Evolutionary conservation across 2,329 filamentous ascomycete species (phyloP), one percentile per base, ranked within the genome.

Genomic region (Cladorrhinum sp.): DNA sequence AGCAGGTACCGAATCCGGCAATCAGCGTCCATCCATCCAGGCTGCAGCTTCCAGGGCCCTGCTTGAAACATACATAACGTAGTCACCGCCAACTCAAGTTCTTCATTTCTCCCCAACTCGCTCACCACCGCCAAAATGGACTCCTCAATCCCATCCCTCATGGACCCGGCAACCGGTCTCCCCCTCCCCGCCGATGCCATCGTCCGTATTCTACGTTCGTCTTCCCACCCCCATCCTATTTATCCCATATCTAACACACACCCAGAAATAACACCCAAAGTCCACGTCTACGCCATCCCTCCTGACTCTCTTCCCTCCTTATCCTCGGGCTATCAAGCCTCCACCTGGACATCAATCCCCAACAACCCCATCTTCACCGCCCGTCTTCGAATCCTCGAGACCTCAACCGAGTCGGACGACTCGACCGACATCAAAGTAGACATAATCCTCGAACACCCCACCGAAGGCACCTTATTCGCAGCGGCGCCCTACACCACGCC

Each of bases 231-330:
- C 39, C 28, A 9, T 23, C 8, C 57, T 14, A 10, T 39, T 46
- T 18, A 3, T 12, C 48, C 24, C 21, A 46, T 28, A 5, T 28
- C 9, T 28, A 4, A 28, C 20, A 18, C 39, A 33, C 12, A 21
- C 16, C 8, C 96, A 73, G 93, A 91, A 82, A 79, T 92, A 73
- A 85, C 87, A 65, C 79, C 82, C 69, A 80, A 82, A 66, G 88
- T 95, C 65, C 91, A 96, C 79, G 84, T 96, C 79, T 96, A 96
- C 82, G 86, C 89, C 71, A 92, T 96, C 73, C 92, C 92, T 18
- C 91, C 92, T 23, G 80, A 92, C 61, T 82, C 87, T 9, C 33
- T 64, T 50, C 89, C 88, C 18, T 46, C 42, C 4, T 9, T 46
- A 20, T 91, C 86, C 69, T 89, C 89, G 73, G 92, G 92, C 73